These are phyloP conservation scores for Curvularia verruculosa DNA, from an alignment of 2,329 filamentous ascomycete genomes.

Conservation along the genomic window DNA sequence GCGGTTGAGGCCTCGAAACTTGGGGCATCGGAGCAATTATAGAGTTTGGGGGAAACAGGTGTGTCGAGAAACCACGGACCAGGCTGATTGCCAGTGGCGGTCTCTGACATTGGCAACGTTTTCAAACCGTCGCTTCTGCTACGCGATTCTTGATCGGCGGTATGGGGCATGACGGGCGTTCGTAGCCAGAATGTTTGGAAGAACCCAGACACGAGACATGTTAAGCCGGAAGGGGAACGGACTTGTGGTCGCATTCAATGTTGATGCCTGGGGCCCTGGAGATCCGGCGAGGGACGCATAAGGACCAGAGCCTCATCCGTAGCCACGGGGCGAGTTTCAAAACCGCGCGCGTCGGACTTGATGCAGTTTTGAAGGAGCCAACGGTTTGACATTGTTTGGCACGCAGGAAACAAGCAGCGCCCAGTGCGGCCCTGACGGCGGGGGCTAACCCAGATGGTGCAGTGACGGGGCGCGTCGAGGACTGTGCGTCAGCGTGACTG, in stretches of 20 bases:
- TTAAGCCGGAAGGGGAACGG: slow-evolving; percentile 45
- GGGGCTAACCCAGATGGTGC: slow-evolving; percentile 44
- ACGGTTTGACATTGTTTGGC: slow-evolving; percentile 48
- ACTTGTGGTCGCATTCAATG: slow-evolving; percentile 35
- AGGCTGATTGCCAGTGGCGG: slow-evolving; percentile 50
- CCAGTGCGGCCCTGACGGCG: slow-evolving; percentile 39
- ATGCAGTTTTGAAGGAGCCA: slow-evolving; percentile 45
- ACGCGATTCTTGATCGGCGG: slow-evolving; percentile 45
- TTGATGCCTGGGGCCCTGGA: slow-evolving; percentile 29
- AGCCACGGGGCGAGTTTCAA: slow-evolving; percentile 47
- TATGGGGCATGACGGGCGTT: slow-evolving; percentile 40
- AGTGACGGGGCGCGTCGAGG: slow-evolving; percentile 37
- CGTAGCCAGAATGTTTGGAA: slow-evolving; percentile 47
- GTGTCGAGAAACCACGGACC: slow-evolving; percentile 31
- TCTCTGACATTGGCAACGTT: slow-evolving; percentile 50
- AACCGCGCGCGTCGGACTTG: slow-evolving; percentile 48
- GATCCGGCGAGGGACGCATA: slow-evolving; percentile 38
- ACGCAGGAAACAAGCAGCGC: slow-evolving; percentile 47
- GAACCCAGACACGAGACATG: slow-evolving; percentile 47
- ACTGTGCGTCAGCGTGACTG: slow-evolving; percentile 33
- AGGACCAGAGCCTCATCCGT: slow-evolving; percentile 37
- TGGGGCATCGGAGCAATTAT: slow-evolving; percentile 46
- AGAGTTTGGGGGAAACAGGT: slow-evolving; percentile 44
- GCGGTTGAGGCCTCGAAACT: slow-evolving; percentile 48
- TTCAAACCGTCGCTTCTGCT: slow-evolving; percentile 50